Evolutionary conservation across 371 early-diverging fungal species (phyloP), one percentile per base, ranked within the genome.

Genomic region (Syncephalis plumigaleata): DNA sequence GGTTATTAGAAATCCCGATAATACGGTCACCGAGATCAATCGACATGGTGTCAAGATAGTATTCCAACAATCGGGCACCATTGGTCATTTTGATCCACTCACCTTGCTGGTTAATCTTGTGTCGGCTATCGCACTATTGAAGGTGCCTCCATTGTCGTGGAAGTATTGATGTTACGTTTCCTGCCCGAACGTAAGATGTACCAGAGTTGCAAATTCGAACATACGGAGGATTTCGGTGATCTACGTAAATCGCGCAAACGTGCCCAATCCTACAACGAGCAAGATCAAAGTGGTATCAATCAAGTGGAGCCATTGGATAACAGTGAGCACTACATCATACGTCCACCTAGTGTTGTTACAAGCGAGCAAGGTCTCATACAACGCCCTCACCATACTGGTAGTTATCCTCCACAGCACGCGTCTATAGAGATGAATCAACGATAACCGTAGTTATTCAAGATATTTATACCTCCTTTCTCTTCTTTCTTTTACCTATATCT

Each of bases 41-140:
- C 52, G 70, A 17, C 72, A 73, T 50, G 77, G 77, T 13, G 61
- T 76, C 45, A 56, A 66, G 11, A 50, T 76, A 11, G 61, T 68
- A 2, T 63, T 69, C 45, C 60, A 55, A 2, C 71, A 71, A 46
- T 49, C 63, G n/a, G 77, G 77, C 1, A 49, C 60, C 23, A 59
- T 76, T 18, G 77, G 73, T 4, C 45, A 62, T 31, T 73, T 75
- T 51, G 61, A 70, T 13, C 37, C 67, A 23, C 59, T 71, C 44
- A 49, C 67, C 1, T 54, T 74, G 7, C 48, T 75, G 21, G 55
- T 61, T 3, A 67, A 67, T 44, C 44, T 76, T 18, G 73, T 73
- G 18, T 73, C 70, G 9, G 70, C 65, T 9, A 37, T 67, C 4
- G 71, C 73, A 1, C 51, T 76, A 20, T 63, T 76, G 50, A 53